Evolutionary conservation across 2,329 filamentous ascomycete species (phyloP), one percentile per base, ranked within the genome.

Genomic region (Xylaria hypoxylon): DNA sequence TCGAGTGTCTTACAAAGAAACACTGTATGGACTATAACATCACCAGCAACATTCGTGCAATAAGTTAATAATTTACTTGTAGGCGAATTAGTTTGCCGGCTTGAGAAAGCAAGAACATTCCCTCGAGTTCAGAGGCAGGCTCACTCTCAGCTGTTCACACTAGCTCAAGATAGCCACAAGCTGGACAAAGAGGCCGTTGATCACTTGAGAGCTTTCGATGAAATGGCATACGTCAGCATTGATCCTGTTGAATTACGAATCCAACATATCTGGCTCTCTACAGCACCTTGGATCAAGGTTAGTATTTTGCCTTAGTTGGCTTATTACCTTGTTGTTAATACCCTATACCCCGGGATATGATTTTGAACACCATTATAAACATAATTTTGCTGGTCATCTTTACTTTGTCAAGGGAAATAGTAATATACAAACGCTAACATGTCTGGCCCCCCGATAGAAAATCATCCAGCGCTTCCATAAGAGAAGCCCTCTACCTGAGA

Each of bases 181-280:
- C 69, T 73, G 3, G 28, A 58, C 28, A 33, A 63, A 4, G 64
- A 70, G 35, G 71, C 71, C n/a, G 61, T 66, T 2, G 65, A 59
- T 19, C 66, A 64, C 42, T 63, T 64, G 60, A 68, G 70, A 17
- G 67, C 70, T 19, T 65, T 69, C 22, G 68, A 71, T 19, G 72
- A 74, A 45, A 68, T 67, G 50, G 55, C 70, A 24, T 64, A 52
- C 13, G 35, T 50, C n/a, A 51, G 50, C 26, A 65, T 68, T 1
- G 62, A 72, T 33, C 50, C 56, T 26, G n/a, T 71, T 15, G 67
- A 70, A 38, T 56, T 59, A 33, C 65, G 64, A 19, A 66, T 74
- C 51, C 65, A 73, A 44, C 64, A 44, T 28, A 19, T 72, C 3
- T 51, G 72, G 17, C 59, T 67, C 19, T 56, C 60, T 2, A 15